Conservation (phyloP, 2,329 filamentous ascomycete genomes). For the Colletotrichum sp. region DNA sequence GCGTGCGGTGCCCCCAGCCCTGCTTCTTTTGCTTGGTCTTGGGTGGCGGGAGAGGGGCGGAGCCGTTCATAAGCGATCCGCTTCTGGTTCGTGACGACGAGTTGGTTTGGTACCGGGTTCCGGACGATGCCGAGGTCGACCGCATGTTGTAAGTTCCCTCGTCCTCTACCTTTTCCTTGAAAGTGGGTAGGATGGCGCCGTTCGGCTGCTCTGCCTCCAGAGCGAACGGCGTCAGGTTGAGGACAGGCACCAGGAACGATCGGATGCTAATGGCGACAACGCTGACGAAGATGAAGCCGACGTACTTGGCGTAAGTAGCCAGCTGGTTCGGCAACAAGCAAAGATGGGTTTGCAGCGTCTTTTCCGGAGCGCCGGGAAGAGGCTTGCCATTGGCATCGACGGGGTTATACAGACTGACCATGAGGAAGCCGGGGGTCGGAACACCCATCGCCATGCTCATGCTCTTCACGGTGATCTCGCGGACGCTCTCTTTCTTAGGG, state of each 20-base stretch:
- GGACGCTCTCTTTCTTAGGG: constrained; percentile 66
- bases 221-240: constrained; percentile 59
- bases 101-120: constrained; percentile 36
- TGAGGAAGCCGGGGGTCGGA: constrained; percentile 81
- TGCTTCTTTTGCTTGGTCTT: constrained; percentile 38
- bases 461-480: constrained; percentile 94
- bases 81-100: constrained; percentile 25
- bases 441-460: constrained; percentile 98
- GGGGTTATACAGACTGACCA: constrained; percentile 92
- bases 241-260: constrained; percentile 61
- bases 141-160: constrained; percentile 36
- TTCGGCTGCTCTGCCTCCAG: constrained; percentile 44
- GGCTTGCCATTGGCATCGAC: constrained; percentile 66
- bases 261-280: constrained; percentile 56
- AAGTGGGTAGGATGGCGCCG: constrained; percentile 46
- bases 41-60: constrained; percentile 21
- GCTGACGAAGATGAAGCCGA: constrained; percentile 61
- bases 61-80: constrained; percentile 30
- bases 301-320: constrained; percentile 82
- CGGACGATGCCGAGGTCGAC: constrained; percentile 34
- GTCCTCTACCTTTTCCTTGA: constrained; percentile 60
- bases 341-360: constrained; percentile 84
- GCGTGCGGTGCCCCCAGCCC: constrained; percentile 50
- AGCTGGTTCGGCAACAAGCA: constrained; percentile 92
- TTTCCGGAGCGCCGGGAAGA: constrained; percentile 43